Base-by-base conservation (phyloP, 768 basidiomycete species). In the Cubamyces lactineus region DNA sequence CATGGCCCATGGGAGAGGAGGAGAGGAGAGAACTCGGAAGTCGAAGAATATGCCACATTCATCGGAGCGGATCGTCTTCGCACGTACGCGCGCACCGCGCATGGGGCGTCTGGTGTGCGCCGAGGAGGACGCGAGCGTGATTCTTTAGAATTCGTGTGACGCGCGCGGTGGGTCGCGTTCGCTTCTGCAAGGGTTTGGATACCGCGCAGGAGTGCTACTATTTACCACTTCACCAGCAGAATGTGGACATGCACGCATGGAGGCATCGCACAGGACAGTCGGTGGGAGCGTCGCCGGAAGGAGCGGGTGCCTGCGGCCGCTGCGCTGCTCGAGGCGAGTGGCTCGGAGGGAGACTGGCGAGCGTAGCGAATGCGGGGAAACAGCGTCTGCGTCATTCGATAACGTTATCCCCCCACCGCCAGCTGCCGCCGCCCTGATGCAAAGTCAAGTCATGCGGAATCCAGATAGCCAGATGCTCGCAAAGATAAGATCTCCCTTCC, bases 311-410 rank as follows among this genome's bases (percentile, higher is more conserved):
- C 34, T 34, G 45, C 12, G 24, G 48, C 30, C 24, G 48, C 48
- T 26, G 48, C 13, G 48, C 24, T 28, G 28, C 4, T 28, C 4
- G 28, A 28, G 28, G 28, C 48, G 48, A 26, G 48, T 49, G 48
- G 24, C 48, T 49, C 5, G 46, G 46, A 40, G 38, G 56, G 38
- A 16, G 23, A n/a, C 21, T 8, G 12, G 21, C 56, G 47, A 42
- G 48, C 21, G 48, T 24, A 49, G 21, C 56, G 50, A 65, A 40
- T 65, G 63, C 59, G 63, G 63, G 63, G 63, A 65, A 65, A 61
- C 28, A 57, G 63, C 46, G 58, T 39, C 53, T 57, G 57, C 57
- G 57, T 59, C 57, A 59, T 59, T 28, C 48, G 57, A 61, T 59
- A 55, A 57, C 63, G 63, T 65, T 59, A 65, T 65, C 46, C 54